Evolutionary conservation across 2,329 filamentous ascomycete genomes (phyloP), one percentile per base, ranked within the genome.

Genomic region (Hysterium pulicare): DNA sequence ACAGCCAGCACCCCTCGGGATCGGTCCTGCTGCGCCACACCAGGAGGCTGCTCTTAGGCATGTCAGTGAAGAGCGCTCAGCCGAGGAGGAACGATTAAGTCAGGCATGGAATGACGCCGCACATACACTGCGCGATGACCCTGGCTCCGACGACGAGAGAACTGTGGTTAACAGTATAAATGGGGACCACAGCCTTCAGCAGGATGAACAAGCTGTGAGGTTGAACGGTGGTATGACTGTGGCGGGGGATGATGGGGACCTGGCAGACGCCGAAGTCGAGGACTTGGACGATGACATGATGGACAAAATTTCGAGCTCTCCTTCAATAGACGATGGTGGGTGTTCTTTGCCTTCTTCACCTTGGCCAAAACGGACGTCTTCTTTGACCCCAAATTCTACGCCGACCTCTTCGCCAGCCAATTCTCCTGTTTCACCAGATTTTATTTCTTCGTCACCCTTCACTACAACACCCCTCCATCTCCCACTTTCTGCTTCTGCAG

Each of bases 261-360:
- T 73, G 51, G 82, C 81, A 37, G 83, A 84, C 57, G 86, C 77
- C 36, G 71, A 70, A 24, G 77, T 80, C 47, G 86, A 87, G 55
- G 79, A 87, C 57, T 72, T 90, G 66, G 90, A 94, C 61, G 83
- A 96, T 69, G 91, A 97, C 68, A 83, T 95, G 83, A 89, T 95
- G 86, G 93, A 97, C 74, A 93, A 93, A 70, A 96, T 98, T 54
- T 97, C 91, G 59, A 97, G 90, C 70, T 97, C 91, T 59, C 93
- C 93, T 64, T 97, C 91, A 58, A 98, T 98, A 70, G 90, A 95
- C 76, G 91, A 97, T 85, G 91, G 91, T 98, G 83, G 79, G 90
- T 93, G 75, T 72, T 70, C 68, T 71, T 59, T 66, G 53, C 61
- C 63, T 62, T 62, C 44, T 54, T 50, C 52, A 46, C 49, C 58